A percentile compares a stretch with the other conserved stretches of the same genome.
phyloP scores from a whole-genome alignment of 768 basidiomycete species.

The Lepiota brunneoincarnata region DNA sequence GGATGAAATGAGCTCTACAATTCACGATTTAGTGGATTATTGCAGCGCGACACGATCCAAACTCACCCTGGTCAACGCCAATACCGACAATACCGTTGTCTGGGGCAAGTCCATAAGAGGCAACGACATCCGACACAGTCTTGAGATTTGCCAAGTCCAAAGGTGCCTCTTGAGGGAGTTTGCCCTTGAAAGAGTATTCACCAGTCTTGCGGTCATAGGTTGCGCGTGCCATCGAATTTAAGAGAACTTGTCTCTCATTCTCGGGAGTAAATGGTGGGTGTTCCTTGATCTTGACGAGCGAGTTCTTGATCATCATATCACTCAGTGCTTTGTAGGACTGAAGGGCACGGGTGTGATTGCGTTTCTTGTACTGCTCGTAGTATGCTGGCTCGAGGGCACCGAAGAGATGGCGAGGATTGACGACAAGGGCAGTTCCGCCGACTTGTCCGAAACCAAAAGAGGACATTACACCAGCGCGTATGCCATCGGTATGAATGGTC shows the following conservation, averaged over 20 bases:
- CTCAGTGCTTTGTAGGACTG: slow-evolving; percentile 90
- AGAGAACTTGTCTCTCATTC: slow-evolving; percentile 79
- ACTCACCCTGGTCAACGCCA: slow-evolving; percentile 83
- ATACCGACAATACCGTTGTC: slow-evolving; percentile 61
- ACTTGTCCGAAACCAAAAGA: slow-evolving; percentile 99
- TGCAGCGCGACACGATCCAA: neutral
- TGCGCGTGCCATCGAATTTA: slow-evolving; percentile 92
- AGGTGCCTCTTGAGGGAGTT: slow-evolving; percentile 50
- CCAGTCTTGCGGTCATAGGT: slow-evolving; percentile 79
- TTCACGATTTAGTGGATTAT: slow-evolving; percentile 8
- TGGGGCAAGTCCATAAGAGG: slow-evolving; percentile 31
- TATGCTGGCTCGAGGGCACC: slow-evolving; percentile 76
- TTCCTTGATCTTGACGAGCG: slow-evolving; percentile 93
- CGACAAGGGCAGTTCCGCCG: slow-evolving; percentile 84
- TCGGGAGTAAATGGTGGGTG: slow-evolving; percentile 85
- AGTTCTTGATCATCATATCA: slow-evolving; percentile 93
- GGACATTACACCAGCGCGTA: slow-evolving; percentile 88
- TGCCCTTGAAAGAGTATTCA: slow-evolving; percentile 75
- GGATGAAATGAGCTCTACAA: slow-evolving; percentile 82
- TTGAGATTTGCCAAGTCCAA: slow-evolving; percentile 67
- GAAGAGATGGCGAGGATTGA: slow-evolving; percentile 90
- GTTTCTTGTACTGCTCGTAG: slow-evolving; percentile 75
- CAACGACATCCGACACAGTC: slow-evolving; percentile 55
- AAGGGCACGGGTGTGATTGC: slow-evolving; percentile 62
- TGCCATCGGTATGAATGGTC: slow-evolving; percentile 91